Percentiles rank a stretch among this genome's conserved stretches.
phyloP scores from a whole-genome alignment of 75 land plant species.

The Isoetes taiwanensis region DNA sequence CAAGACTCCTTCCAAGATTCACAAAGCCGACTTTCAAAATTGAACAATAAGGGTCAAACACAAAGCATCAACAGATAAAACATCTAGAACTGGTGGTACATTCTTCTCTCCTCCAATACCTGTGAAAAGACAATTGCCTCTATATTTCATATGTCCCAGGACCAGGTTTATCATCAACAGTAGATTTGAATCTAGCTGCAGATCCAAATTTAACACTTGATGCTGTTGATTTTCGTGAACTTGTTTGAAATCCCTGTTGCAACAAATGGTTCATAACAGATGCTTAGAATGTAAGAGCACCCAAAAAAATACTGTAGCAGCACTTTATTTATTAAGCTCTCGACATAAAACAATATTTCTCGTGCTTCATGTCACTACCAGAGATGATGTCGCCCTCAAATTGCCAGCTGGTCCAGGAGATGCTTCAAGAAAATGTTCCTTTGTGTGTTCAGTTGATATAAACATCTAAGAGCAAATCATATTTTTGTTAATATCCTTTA shows the following conservation, averaged over 20 bases:
- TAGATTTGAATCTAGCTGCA: neutral
- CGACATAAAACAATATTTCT: neutral
- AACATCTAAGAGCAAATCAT: too few relatives aligned
- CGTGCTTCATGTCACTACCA: constrained; percentile 3
- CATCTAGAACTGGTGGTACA: too few relatives aligned
- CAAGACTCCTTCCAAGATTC: too few relatives aligned
- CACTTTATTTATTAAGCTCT: neutral
- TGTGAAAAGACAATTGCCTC: too few relatives aligned
- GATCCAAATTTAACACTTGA: neutral
- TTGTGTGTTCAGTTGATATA: constrained; percentile 20
- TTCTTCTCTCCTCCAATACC: too few relatives aligned
- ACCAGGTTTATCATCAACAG: constrained; percentile 1
- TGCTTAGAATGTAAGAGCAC: neutral
- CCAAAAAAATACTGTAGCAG: neutral
- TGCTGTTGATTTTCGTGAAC: constrained; percentile 1
- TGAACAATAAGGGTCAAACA: too few relatives aligned
- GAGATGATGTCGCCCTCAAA: constrained; percentile 6
- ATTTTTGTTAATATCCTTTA: too few relatives aligned
- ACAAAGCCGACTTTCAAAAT: too few relatives aligned
- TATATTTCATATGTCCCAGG: constrained; percentile 12
- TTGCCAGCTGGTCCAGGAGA: constrained; percentile 16
- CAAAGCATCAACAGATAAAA: too few relatives aligned
- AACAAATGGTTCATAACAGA: neutral
- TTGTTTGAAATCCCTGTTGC: constrained; percentile 1
- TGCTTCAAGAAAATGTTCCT: constrained; percentile 13